phyloP scores from a whole-genome alignment of 2,329 filamentous ascomycete genomes.

The Colletotrichum sp. region DNA sequence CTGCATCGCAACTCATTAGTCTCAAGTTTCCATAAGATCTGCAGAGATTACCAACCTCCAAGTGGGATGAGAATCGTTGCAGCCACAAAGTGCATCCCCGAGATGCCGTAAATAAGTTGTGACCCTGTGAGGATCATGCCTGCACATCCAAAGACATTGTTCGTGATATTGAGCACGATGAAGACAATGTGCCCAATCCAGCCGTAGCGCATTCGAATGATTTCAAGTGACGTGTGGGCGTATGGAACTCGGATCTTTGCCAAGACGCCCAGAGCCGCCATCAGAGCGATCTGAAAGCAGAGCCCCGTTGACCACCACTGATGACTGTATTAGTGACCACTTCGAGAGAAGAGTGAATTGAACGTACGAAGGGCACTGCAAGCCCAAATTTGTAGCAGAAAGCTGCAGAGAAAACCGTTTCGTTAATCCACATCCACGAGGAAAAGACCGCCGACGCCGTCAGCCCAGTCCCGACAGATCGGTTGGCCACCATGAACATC shows the following conservation, averaged over 20 bases:
- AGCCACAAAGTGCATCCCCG: background rate
- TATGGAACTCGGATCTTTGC: slow-evolving; percentile 58
- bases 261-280: slow-evolving; percentile 40
- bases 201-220: slow-evolving; percentile 57
- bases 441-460: background rate
- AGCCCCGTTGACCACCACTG: background rate
- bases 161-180: slow-evolving; percentile 56
- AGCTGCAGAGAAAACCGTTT: background rate
- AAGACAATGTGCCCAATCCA: slow-evolving; percentile 53
- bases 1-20: background rate
- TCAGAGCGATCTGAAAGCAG: background rate
- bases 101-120: background rate
- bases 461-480: background rate
- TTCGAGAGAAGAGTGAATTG: background rate
- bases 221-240: slow-evolving; percentile 58
- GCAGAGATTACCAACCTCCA: background rate
- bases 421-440: background rate
- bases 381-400: background rate
- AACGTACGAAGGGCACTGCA: background rate
- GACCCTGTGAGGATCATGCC: slow-evolving; percentile 51
- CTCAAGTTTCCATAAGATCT: background rate
- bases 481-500: background rate
- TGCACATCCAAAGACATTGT: slow-evolving; percentile 58
- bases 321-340: background rate
- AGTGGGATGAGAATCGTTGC: background rate